Percentiles rank a stretch among this genome's conserved stretches.
phyloP scores from a whole-genome alignment of 2,329 filamentous ascomycete species.

The Cercospora nicotianae region DNA sequence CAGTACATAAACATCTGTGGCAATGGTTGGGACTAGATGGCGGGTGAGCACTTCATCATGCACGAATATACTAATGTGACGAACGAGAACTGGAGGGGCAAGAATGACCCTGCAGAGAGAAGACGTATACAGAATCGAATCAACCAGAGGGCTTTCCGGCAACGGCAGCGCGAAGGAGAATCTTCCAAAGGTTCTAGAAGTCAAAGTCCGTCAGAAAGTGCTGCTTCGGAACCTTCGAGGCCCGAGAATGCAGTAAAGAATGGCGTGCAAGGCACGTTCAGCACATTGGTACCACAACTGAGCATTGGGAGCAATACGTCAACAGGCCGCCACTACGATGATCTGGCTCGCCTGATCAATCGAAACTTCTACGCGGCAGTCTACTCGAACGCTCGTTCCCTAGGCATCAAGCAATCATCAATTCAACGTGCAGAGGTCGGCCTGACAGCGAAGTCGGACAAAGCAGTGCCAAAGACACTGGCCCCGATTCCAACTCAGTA shows the following conservation, averaged over 20 bases:
- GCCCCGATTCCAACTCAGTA: constrained; percentile 33
- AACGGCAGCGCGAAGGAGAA: constrained; percentile 34
- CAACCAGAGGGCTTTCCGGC: constrained; percentile 38
- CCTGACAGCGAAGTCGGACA: constrained; percentile 22
- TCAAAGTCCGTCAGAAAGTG: constrained; percentile 19
- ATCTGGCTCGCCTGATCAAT: constrained; percentile 36
- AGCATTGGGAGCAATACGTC: neutral
- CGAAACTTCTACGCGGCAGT: constrained; percentile 35
- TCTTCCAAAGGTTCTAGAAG: constrained; percentile 30
- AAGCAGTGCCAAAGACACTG: constrained; percentile 26
- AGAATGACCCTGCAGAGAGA: constrained; percentile 35
- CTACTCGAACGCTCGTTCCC: constrained; percentile 28
- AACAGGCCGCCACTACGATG: constrained; percentile 28
- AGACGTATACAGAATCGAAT: constrained; percentile 37
- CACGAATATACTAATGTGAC: constrained; percentile 3
- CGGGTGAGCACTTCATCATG: neutral
- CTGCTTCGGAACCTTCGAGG: constrained; percentile 10
- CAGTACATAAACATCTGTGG: neutral
- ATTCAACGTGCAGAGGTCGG: constrained; percentile 24
- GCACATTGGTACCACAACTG: neutral
- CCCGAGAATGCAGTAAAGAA: constrained; percentile 3
- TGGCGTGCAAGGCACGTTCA: neutral
- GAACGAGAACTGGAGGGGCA: constrained; percentile 38
- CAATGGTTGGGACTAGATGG: neutral
- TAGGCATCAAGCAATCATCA: constrained; percentile 26